Conservation (phyloP, 371 early-diverging fungal species). For the Vittaforma corneae region DNA sequence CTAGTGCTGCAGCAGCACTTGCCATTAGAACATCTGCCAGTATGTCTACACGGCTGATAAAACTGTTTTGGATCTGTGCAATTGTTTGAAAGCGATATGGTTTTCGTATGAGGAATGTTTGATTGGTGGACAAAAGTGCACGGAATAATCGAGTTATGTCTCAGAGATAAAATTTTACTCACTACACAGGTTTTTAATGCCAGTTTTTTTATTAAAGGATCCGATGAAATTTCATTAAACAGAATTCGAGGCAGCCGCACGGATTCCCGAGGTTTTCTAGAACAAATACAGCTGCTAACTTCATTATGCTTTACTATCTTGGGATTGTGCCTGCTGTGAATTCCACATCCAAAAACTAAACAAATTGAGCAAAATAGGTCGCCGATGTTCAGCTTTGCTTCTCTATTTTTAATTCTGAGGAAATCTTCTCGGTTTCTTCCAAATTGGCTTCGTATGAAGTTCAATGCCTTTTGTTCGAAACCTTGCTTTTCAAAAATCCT, state of each 20-base stretch:
- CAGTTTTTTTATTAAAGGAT: not conserved
- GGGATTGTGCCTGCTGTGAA: not conserved
- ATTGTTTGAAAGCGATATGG: not conserved
- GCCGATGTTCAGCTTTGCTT: not conserved
- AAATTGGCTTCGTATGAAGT: not conserved
- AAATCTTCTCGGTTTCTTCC: not conserved
- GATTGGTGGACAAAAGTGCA: not conserved
- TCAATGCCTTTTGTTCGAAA: not conserved
- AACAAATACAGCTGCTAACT: not conserved
- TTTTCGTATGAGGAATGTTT: not conserved
- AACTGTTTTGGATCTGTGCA: not conserved
- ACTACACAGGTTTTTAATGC: not conserved
- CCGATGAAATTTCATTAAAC: not conserved
- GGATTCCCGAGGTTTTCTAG: not conserved
- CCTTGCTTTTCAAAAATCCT: not conserved
- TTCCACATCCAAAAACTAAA: not conserved
- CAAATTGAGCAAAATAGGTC: not conserved
- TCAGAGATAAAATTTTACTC: not conserved
- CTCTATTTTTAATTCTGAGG: too few species aligned
- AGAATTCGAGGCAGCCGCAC: not conserved
- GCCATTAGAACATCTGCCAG: not conserved
- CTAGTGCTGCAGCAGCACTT: not conserved
- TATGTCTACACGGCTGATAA: not conserved
- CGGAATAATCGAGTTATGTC: not conserved
- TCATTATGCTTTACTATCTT: not conserved